Conservation (phyloP, 305 asterid genomes). For the Fraxinus nigra region DNA sequence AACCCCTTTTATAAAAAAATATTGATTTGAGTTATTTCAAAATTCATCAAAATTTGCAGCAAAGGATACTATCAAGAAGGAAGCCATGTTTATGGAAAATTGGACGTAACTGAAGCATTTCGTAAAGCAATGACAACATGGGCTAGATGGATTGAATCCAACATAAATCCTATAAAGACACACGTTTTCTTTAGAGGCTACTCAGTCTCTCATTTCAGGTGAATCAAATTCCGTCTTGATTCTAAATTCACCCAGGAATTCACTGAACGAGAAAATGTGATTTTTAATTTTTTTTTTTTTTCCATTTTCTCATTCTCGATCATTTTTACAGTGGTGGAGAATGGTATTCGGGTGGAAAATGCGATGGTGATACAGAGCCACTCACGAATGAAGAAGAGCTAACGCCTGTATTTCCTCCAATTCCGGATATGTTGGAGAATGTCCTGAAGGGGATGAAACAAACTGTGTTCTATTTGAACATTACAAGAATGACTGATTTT, state of each 20-base stretch:
- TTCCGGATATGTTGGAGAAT: conserved; percentile 41
- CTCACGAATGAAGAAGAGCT: conserved; percentile 29
- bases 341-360: conserved; percentile 47
- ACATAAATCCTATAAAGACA: conserved; percentile 31
- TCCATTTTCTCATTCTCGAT: neutral
- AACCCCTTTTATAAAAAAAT: neutral
- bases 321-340: conserved; percentile 38
- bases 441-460: conserved; percentile 17
- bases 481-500: conserved; percentile 38
- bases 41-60: conserved; percentile 24
- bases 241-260: neutral
- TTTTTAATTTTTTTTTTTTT: neutral
- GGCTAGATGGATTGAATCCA: conserved; percentile 39
- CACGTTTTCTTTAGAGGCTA: conserved; percentile 39
- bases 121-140: conserved; percentile 41
- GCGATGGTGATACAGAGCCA: conserved; percentile 35
- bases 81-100: conserved; percentile 31
- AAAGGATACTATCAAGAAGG: conserved; percentile 47
- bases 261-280: neutral
- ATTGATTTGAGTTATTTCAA: neutral
- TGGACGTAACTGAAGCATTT: conserved; percentile 40
- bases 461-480: conserved; percentile 31
- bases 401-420: conserved; percentile 33
- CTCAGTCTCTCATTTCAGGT: conserved; percentile 46
- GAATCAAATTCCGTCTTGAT: neutral